Evolutionary conservation across 176 grass and related monocot genomes (phyloP), one percentile per base, ranked within the genome.

Genomic region (Triticum turgidum): DNA sequence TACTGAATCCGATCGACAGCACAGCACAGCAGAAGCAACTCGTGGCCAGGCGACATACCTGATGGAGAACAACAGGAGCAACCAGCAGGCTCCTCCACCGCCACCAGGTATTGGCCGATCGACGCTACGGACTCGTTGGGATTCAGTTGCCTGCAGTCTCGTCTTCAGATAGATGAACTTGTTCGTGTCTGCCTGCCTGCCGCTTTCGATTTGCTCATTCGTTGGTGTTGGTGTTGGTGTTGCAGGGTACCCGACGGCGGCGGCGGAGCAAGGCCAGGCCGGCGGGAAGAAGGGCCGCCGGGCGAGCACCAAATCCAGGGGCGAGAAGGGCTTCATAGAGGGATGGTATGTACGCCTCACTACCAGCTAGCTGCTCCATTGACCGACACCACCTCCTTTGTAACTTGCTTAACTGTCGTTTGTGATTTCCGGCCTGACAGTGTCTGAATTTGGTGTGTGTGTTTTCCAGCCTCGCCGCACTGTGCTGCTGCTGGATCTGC

Each of bases 401-500:
- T 45, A 45, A 45, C 25, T 25, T 25, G 25, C 47, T 15, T 51
- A 15, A 51, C 1, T 15, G 14, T 5, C 1, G 47, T 14, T 15
- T 5, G 14, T 17, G 5, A 59, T 21, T 59, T 59, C 20, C 20
- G 2, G 56, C 0, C 56, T 59, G 56, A 59, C 3, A 4, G 0
- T 11, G 0, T 18, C 33, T 70, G 18, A 21, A 20, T 39, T 70
- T 70, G 68, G 18, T 6, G 9, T 2, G 15, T 32, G 14, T 5
- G 14, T 33, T 18, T 73, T 89, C 47, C 89, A 97, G 94, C 42
- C 86, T 97, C 6, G 89, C 94, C 21, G 92, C 94, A 17, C 88
- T 97, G 4, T 97, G 94, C 83, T 97, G 94, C 92, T 97, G 94
- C 89, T 97, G 94, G 94, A 94, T 97, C 58, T 97, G 91, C 45